Conservation (phyloP, 2,329 filamentous ascomycete genomes). For the Nectriaceae sp. region DNA sequence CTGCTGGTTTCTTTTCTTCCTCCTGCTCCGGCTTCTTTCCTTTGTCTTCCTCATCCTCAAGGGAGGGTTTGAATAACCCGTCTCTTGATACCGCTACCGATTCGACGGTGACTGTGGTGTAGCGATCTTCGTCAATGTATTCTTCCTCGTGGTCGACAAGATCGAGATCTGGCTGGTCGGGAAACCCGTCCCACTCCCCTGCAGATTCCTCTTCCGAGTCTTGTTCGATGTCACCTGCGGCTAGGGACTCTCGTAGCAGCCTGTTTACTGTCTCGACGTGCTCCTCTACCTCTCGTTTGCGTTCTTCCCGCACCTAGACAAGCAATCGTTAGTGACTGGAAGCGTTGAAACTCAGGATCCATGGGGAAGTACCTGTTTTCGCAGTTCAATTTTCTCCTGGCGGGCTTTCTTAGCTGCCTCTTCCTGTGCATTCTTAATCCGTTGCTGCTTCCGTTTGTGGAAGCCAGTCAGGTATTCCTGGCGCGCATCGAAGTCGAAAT, state of each 20-base stretch:
- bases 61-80: slow-evolving; percentile 61
- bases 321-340: slow-evolving; percentile 12
- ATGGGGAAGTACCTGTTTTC: slow-evolving; percentile 69
- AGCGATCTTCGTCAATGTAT: slow-evolving; percentile 95
- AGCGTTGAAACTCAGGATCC: background rate
- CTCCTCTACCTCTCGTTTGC: slow-evolving; percentile 77
- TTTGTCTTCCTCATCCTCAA: slow-evolving; percentile 39
- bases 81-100: slow-evolving; percentile 79
- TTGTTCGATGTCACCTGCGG: slow-evolving; percentile 41
- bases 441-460: slow-evolving; percentile 89
- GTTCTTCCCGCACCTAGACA: slow-evolving; percentile 75
- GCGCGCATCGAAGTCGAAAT: slow-evolving; percentile 78
- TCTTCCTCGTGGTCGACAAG: slow-evolving; percentile 83
- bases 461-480: slow-evolving; percentile 93
- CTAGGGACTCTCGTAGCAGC: slow-evolving; percentile 63
- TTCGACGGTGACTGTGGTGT: slow-evolving; percentile 92
- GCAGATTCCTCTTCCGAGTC: slow-evolving; percentile 44
- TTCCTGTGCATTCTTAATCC: slow-evolving; percentile 83
- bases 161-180: slow-evolving; percentile 48
- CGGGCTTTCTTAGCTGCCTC: slow-evolving; percentile 74
- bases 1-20: slow-evolving; percentile 30
- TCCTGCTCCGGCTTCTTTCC: slow-evolving; percentile 30
- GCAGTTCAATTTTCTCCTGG: slow-evolving; percentile 71
- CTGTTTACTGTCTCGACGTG: slow-evolving; percentile 78
- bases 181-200: slow-evolving; percentile 68